phyloP scores from a whole-genome alignment of 2,329 filamentous ascomycete genomes.

The Beauveria bassiana region DNA sequence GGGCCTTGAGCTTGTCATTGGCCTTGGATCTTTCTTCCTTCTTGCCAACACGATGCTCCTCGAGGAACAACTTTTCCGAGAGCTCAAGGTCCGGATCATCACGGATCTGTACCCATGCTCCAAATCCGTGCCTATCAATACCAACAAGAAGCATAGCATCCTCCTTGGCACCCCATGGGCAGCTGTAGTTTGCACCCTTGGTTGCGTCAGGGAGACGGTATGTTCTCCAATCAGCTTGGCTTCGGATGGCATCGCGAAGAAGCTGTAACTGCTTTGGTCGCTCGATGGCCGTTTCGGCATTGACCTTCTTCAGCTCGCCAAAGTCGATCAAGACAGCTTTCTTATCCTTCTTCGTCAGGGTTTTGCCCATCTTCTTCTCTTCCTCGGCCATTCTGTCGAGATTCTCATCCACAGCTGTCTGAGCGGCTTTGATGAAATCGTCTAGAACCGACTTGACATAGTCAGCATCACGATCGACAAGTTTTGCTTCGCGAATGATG shows the following conservation, averaged over 20 bases:
- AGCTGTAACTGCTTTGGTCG: conserved; percentile 83
- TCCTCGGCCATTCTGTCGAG: conserved; percentile 68
- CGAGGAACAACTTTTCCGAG: conserved; percentile 85
- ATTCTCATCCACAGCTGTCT: conserved; percentile 56
- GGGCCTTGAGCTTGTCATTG: conserved; percentile 77
- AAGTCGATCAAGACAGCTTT: conserved; percentile 96
- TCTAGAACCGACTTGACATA: conserved; percentile 68
- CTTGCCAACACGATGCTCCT: conserved; percentile 96
- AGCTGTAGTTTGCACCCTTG: conserved; percentile 86
- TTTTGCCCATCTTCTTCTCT: conserved; percentile 74
- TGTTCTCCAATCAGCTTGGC: conserved; percentile 60
- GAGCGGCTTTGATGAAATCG: conserved; percentile 58
- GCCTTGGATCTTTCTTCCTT: conserved; percentile 83
- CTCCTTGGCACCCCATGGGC: conserved; percentile 84
- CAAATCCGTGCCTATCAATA: conserved; percentile 88
- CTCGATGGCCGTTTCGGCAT: conserved; percentile 90
- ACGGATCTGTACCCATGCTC: conserved; percentile 89
- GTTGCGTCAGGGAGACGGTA: conserved; percentile 89
- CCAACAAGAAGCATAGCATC: conserved; percentile 96
- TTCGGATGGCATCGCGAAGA: conserved; percentile 64
- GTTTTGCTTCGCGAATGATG: conserved; percentile 76
- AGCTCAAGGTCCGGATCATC: conserved; percentile 84
- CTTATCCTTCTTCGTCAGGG: conserved; percentile 90
- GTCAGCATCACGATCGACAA: conserved; percentile 74
- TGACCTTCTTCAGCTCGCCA: conserved; percentile 85